These are phyloP conservation scores for Candida patagonica DNA, from an alignment of 805 yeast species.

Conservation along the genomic window DNA sequence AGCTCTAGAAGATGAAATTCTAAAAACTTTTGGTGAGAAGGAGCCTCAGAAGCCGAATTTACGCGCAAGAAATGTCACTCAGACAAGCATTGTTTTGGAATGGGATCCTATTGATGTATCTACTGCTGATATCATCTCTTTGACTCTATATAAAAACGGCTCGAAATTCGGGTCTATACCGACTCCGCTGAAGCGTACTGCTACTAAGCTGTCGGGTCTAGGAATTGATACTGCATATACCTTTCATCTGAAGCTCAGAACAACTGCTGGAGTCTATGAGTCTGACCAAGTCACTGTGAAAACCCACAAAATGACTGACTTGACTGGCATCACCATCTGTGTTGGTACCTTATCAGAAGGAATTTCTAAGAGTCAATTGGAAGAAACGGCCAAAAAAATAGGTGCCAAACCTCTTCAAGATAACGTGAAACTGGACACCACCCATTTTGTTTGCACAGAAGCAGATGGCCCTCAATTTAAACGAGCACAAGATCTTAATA, in stretches of 20 bases:
- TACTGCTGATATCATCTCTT: slow-evolving; percentile 65
- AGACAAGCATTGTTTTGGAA: slow-evolving; percentile 87
- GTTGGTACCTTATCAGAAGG: slow-evolving; percentile 53
- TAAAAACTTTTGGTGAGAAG: slow-evolving; percentile 59
- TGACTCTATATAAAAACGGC: slow-evolving; percentile 65
- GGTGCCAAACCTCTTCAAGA: slow-evolving; percentile 76
- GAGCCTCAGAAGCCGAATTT: slow-evolving; percentile 67
- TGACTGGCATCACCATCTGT: slow-evolving; percentile 86
- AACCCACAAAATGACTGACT: slow-evolving; percentile 94
- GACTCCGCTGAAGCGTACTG: slow-evolving; percentile 64
- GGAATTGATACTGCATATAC: slow-evolving; percentile 76
- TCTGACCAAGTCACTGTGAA: slow-evolving; percentile 61
- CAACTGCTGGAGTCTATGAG: slow-evolving; percentile 79
- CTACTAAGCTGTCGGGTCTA: slow-evolving; percentile 84
- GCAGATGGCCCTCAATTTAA: slow-evolving; percentile 65
- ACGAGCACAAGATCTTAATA: slow-evolving; percentile 74
- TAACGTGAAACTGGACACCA: slow-evolving; percentile 77
- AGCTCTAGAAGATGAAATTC: slow-evolving; percentile 61
- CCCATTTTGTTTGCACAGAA: slow-evolving; percentile 79
- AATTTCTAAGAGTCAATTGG: slow-evolving; percentile 49
- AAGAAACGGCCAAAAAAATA: slow-evolving; percentile 51
- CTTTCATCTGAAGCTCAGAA: slow-evolving; percentile 71
- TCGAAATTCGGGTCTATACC: slow-evolving; percentile 72
- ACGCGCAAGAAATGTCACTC: slow-evolving; percentile 70
- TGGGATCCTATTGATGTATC: slow-evolving; percentile 88